These are phyloP conservation scores for Microthlaspi erraticum DNA, from an alignment of 345 rosid genomes.

Conservation along the genomic window DNA sequence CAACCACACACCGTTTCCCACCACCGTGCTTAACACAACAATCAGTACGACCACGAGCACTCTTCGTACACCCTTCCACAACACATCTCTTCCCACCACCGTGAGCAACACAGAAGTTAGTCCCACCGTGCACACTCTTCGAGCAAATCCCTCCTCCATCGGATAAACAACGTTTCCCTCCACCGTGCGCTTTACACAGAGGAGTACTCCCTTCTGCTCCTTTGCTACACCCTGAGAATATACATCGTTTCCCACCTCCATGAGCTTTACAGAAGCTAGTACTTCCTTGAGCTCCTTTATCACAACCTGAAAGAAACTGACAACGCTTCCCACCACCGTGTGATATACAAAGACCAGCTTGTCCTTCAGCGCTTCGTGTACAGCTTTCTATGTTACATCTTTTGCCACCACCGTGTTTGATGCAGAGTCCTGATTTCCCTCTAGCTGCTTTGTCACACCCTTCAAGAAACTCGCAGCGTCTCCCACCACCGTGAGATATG, in stretches of 20 bases:
- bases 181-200: constrained; percentile 94
- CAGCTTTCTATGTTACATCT: constrained; percentile 80
- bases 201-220: constrained; percentile 99
- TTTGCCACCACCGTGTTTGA: constrained; percentile 94
- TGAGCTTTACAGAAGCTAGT: constrained; percentile 89
- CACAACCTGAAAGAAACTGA: constrained; percentile 55
- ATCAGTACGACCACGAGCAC: constrained; percentile 95
- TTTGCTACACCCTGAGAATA: constrained; percentile 85
- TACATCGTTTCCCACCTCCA: constrained; percentile 94
- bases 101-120: constrained; percentile 89
- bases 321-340: constrained; percentile 97
- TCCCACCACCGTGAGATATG: constrained; percentile 96
- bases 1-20: constrained; percentile 73
- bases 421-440: constrained; percentile 89
- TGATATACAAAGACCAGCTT: constrained; percentile 89
- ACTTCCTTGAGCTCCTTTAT: constrained; percentile 93
- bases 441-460: constrained; percentile 92
- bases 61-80: constrained; percentile 79
- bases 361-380: constrained; percentile 92
- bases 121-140: constrained; percentile 93
- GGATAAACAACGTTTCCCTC: constrained; percentile 82
- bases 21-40: constrained; percentile 94
- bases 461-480: constrained; percentile 65
- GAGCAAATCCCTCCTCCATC: constrained; percentile 97
- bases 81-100: constrained; percentile 95